phyloP scores from a whole-genome alignment of 2,329 filamentous ascomycete genomes.

The Stagonosporopsis chrysanthemi region DNA sequence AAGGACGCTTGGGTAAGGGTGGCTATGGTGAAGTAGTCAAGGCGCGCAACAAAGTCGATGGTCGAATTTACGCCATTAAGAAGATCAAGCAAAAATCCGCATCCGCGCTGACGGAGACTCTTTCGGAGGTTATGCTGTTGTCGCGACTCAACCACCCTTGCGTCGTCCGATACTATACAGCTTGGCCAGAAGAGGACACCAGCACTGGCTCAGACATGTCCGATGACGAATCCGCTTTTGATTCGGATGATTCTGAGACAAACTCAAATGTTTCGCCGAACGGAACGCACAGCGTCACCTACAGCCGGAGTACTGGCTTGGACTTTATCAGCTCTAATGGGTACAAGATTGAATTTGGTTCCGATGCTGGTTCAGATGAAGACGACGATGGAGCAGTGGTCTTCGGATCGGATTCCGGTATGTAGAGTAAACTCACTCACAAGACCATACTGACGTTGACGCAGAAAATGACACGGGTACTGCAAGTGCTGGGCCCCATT shows the following conservation, averaged over 20 bases:
- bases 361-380: conserved; percentile 58
- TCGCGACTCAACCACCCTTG: conserved; percentile 92
- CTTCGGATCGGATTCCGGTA: conserved; percentile 51
- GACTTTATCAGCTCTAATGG: conserved; percentile 93
- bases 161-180: conserved; percentile 89
- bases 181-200: conserved; percentile 83
- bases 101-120: conserved; percentile 75
- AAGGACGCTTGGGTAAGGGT: conserved; percentile 87
- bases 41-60: conserved; percentile 91
- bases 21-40: conserved; percentile 97
- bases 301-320: conserved; percentile 75
- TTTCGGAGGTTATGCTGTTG: conserved; percentile 85
- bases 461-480: conserved; percentile 57
- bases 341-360: conserved; percentile 79
- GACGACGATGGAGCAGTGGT: conserved; percentile 43
- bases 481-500: conserved; percentile 39
- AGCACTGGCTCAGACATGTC: conserved; percentile 53
- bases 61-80: conserved; percentile 94
- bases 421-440: neutral
- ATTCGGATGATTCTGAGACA: conserved; percentile 35
- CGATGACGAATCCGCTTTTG: conserved; percentile 40
- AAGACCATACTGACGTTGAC: conserved; percentile 9
- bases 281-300: conserved; percentile 57
- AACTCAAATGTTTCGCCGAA: conserved; percentile 38
- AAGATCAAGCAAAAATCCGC: conserved; percentile 88